Conservation (phyloP, 371 early-diverging fungal species). For the Nosema granulosis region DNA sequence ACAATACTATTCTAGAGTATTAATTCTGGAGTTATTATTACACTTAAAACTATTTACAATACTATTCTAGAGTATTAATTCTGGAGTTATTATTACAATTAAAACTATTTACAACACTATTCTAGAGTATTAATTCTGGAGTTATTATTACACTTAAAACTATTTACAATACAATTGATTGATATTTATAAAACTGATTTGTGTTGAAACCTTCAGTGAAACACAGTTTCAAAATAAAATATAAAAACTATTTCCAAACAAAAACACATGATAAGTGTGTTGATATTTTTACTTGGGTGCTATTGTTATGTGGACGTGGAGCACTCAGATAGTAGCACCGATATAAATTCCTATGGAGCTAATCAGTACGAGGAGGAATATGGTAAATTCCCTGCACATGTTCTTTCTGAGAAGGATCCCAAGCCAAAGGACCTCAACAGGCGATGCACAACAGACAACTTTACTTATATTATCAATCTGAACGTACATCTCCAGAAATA, state of each 20-base stretch:
- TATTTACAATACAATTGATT: no score
- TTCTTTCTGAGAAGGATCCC: slow-evolving; percentile 6
- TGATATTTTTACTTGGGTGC: neutral
- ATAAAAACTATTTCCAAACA: neutral
- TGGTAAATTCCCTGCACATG: neutral
- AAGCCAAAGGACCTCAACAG: neutral
- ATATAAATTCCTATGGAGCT: neutral
- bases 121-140: no score
- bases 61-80: no score
- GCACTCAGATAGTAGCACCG: neutral
- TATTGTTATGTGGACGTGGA: neutral
- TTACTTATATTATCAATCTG: slow-evolving; percentile 43
- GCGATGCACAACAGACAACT: slow-evolving; percentile 39
- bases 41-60: no score
- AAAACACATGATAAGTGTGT: slow-evolving; percentile 7
- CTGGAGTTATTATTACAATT: no score
- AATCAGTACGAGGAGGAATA: slow-evolving; percentile 15
- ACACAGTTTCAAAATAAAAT: neutral
- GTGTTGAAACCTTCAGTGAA: neutral
- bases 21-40: no score
- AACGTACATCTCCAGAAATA: slow-evolving; percentile 44
- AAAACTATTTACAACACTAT: no score
- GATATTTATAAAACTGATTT: neutral
- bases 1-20: no score
- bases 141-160: no score